Percentiles rank a stretch among this genome's conserved stretches.
phyloP scores from a whole-genome alignment of 352 stramenopile genomes.

The Globisporangium cylindrosporum region DNA sequence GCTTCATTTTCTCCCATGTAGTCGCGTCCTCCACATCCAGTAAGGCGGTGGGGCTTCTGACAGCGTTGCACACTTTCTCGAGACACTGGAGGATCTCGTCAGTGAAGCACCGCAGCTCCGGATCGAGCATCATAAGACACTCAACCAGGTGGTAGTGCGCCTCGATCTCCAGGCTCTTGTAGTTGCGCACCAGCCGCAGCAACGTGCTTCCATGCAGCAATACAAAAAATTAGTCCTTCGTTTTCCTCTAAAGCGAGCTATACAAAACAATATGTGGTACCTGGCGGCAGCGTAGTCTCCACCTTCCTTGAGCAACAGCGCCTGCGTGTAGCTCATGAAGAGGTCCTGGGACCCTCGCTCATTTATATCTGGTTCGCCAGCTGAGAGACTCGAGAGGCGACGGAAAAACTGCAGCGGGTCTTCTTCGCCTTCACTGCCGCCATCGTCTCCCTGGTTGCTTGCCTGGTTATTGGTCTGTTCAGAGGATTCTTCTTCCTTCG shows the following conservation, averaged over 20 bases:
- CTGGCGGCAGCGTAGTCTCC: conserved; percentile 34
- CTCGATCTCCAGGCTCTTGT: conserved; percentile 25
- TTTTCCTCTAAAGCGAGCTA: too few species aligned
- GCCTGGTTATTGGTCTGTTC: neutral
- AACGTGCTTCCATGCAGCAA: conserved; percentile 18
- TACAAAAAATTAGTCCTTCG: neutral
- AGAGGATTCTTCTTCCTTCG: neutral
- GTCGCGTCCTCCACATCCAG: conserved; percentile 16
- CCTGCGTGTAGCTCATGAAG: conserved; percentile 39
- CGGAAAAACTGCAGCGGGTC: conserved; percentile 34
- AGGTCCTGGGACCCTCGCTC: conserved; percentile 18
- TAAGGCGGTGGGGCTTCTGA: neutral
- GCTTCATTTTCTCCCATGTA: conserved; percentile 17
- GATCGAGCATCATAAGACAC: conserved; percentile 41
- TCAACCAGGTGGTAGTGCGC: conserved; percentile 40
- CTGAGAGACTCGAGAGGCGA: conserved; percentile 8
- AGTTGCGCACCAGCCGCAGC: conserved; percentile 24
- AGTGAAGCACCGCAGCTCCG: conserved; percentile 19
- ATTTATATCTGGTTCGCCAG: neutral
- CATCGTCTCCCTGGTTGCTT: conserved; percentile 5
- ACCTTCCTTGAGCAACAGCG: conserved; percentile 37
- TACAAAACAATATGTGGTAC: conserved; percentile 10
- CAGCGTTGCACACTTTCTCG: conserved; percentile 23
- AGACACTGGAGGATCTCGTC: conserved; percentile 31
- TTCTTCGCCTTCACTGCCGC: conserved; percentile 10